Percentiles rank a stretch among this genome's conserved stretches.
phyloP scores from a whole-genome alignment of 1,284 basidiomycete species.

The Sporisorium scitamineum region DNA sequence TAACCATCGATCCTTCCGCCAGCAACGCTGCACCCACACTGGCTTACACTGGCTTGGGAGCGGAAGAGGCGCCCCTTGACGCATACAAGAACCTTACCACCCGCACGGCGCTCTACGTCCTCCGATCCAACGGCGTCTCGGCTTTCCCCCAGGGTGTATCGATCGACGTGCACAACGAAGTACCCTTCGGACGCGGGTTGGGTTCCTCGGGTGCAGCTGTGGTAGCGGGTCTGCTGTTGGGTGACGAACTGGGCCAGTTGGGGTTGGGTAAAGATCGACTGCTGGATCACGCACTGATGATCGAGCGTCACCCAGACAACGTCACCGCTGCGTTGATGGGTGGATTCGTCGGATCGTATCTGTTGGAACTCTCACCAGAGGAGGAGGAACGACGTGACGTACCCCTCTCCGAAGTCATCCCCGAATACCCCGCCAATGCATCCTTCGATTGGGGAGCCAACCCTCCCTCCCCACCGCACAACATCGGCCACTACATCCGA shows the following conservation, averaged over 20 bases:
- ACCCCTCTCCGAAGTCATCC: slow-evolving; percentile 93
- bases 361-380: slow-evolving; percentile 79
- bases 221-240: slow-evolving; percentile 92
- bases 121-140: slow-evolving; percentile 83
- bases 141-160: slow-evolving; percentile 76
- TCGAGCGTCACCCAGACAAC: slow-evolving; percentile 98
- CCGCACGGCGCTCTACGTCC: slow-evolving; percentile 95
- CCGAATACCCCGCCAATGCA: slow-evolving; percentile 94
- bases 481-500: slow-evolving; percentile 93
- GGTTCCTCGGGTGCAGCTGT: slow-evolving; percentile 98
- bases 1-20: slow-evolving; percentile 69
- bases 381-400: slow-evolving; percentile 81
- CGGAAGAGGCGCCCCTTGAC: slow-evolving; percentile 89
- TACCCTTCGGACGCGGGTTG: slow-evolving; percentile 96
- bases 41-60: slow-evolving; percentile 87
- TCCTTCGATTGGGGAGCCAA: slow-evolving; percentile 88
- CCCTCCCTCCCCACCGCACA: slow-evolving; percentile 86
- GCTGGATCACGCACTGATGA: slow-evolving; percentile 97
- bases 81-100: slow-evolving; percentile 97
- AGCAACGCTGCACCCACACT: slow-evolving; percentile 74
- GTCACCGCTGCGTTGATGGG: slow-evolving; percentile 97
- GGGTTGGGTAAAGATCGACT: slow-evolving; percentile 79
- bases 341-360: slow-evolving; percentile 97
- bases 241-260: slow-evolving; percentile 83
- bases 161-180: slow-evolving; percentile 88